Evolutionary conservation across 768 basidiomycete genomes (phyloP).

Genomic region (Lactifluus rugatus): DNA sequence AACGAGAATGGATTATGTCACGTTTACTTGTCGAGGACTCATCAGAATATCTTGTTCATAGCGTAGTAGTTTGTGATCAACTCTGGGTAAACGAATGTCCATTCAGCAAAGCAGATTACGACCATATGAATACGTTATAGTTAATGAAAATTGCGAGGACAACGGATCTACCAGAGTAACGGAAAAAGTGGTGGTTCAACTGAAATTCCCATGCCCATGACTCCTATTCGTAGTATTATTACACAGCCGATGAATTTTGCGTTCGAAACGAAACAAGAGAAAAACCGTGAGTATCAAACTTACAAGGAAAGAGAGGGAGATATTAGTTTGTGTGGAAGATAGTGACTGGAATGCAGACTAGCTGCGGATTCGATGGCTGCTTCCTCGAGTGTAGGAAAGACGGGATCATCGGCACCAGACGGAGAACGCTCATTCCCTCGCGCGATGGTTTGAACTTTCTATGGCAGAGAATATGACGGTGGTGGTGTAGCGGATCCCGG

Average conservation of each 20-base stretch:
- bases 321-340: neutral
- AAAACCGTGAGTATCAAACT: neutral
- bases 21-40: too few species aligned
- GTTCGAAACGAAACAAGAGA: neutral
- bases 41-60: too few species aligned
- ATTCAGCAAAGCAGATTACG: too few species aligned
- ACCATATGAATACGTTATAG: neutral
- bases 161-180: neutral
- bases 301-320: neutral
- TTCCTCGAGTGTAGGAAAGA: neutral
- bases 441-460: neutral
- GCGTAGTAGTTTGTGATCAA: too few species aligned
- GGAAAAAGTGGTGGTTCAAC: neutral
- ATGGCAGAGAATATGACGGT: conserved; percentile 15
- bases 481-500: conserved; percentile 9
- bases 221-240: neutral
- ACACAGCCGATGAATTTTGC: neutral
- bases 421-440: neutral
- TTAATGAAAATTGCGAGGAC: neutral
- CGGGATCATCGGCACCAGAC: neutral
- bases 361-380: neutral
- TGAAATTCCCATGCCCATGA: neutral
- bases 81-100: neutral
- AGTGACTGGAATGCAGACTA: neutral
- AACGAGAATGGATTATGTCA: too few species aligned